A percentile compares a stretch with the other conserved stretches of the same genome.
phyloP scores from a whole-genome alignment of 2,329 filamentous ascomycete species.

The Cladophialophora chaetospira region DNA sequence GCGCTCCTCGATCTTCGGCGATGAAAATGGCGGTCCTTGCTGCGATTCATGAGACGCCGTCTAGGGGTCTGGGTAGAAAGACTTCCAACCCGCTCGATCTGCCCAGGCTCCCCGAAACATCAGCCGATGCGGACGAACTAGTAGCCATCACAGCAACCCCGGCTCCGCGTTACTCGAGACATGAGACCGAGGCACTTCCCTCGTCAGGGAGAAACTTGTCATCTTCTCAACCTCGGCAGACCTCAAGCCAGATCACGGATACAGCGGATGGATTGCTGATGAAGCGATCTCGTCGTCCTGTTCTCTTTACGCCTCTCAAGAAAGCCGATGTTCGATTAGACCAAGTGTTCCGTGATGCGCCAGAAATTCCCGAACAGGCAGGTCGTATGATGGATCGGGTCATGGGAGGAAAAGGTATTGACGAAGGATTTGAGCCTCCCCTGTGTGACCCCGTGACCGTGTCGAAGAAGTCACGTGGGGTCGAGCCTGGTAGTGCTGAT shows the following conservation, averaged over 20 bases:
- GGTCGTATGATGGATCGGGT: conserved; percentile 35
- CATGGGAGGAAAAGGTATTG: conserved; percentile 27
- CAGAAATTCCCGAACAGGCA: conserved; percentile 33
- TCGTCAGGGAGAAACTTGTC: conserved; percentile 35
- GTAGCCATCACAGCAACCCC: conserved; percentile 21
- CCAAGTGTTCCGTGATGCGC: conserved; percentile 37
- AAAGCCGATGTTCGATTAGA: conserved; percentile 26
- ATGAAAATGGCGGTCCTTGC: conserved; percentile 31
- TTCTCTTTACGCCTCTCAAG: conserved; percentile 31
- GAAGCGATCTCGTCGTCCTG: conserved; percentile 25
- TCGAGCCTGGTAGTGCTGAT: not conserved
- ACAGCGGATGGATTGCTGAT: conserved; percentile 22
- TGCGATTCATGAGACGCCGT: conserved; percentile 45
- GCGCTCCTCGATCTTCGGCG: conserved; percentile 20
- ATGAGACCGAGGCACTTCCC: conserved; percentile 22
- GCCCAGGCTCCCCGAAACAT: not conserved
- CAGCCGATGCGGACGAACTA: not conserved
- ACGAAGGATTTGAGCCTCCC: conserved; percentile 37
- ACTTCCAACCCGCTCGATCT: conserved; percentile 27
- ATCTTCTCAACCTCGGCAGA: conserved; percentile 27
- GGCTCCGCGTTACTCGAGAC: not conserved
- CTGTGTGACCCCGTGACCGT: not conserved
- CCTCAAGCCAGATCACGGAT: not conserved
- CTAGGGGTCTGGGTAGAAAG: conserved; percentile 38
- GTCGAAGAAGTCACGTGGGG: not conserved